Evolutionary conservation across 192 early-diverging fungal genomes (phyloP), one percentile per base, ranked within the genome.

Genomic region (Podila clonocystis): DNA sequence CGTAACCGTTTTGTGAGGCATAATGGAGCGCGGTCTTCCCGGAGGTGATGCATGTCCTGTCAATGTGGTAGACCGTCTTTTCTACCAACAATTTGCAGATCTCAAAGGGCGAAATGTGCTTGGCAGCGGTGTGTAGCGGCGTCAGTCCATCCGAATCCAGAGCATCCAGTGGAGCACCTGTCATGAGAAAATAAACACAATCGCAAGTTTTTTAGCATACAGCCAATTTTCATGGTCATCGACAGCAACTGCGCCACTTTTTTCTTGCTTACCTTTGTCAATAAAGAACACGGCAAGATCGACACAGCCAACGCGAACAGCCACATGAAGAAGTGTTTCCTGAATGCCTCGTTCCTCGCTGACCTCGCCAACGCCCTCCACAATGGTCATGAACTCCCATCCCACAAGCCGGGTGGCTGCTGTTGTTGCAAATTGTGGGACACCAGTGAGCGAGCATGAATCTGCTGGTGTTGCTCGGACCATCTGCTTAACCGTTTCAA

Each of bases 61-160:
- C 83, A 28, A 84, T 76, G 30, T 84, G 78, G 57, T 75, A 77
- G 3, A 62, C 38, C 26, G 77, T 80, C 58, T 67, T 66, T 64
- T 84, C 83, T 12, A 82, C 66, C 24, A 84, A 62, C 15, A 73
- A 13, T 34, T 82, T 80, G 28, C 73, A 70, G 13, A 84, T 72
- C 30, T 82, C 73, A 62, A 84, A 75, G 6, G 73, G 63, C 3
- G 67, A 50, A 15, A 60, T 22, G 57, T 80, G 45, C 33, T 84
- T 74, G 17, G 83, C 73, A 50, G 78, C 83, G 15, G 70, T 82
- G 55, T 84, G 83, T n/a, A 84, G 73, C 12, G 83, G 76, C 2
- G 77, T 82, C 24, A 79, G 30, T 6, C 83, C 83, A 66, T 75
- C 59, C 7, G 71, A 62, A 52, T 84, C 83, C n/a, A 84, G 65